These are phyloP conservation scores for Fusarium sp. DNA, from an alignment of 2,329 filamentous ascomycete genomes.

Conservation along the genomic window DNA sequence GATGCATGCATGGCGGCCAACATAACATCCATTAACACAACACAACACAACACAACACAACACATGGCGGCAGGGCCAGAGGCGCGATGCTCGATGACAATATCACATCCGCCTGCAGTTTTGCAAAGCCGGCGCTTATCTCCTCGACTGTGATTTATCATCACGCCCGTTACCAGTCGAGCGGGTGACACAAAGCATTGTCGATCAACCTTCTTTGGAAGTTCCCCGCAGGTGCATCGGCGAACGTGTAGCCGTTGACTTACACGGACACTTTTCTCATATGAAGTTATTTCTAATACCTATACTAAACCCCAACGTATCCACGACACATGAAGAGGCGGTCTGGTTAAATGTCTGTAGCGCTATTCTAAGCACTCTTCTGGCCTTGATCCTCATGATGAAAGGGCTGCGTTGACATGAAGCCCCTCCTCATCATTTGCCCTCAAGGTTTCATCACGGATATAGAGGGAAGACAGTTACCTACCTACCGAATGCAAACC, in stretches of 20 bases:
- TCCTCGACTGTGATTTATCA: constrained; percentile 1
- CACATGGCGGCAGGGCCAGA: neutral
- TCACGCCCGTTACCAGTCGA: constrained; percentile 16
- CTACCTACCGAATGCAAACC: neutral
- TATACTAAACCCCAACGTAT: constrained; percentile 3
- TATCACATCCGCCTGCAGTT: constrained; percentile 4
- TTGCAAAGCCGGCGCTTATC: constrained; percentile 25
- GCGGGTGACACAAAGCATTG: constrained; percentile 20
- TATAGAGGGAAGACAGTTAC: neutral
- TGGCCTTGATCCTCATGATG: neutral
- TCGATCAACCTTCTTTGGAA: constrained; percentile 20
- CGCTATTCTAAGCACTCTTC: constrained; percentile 35
- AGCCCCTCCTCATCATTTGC: constrained; percentile 3
- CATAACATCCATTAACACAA: too few species aligned
- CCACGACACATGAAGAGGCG: constrained; percentile 12
- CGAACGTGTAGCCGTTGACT: neutral
- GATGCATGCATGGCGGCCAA: too few species aligned
- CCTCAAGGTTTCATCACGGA: constrained; percentile 12
- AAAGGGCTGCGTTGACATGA: constrained; percentile 31
- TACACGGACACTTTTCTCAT: constrained; percentile 12
- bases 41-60: neutral
- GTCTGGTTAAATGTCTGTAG: constrained; percentile 18
- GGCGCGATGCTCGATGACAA: constrained; percentile 27
- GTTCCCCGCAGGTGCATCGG: too few species aligned
- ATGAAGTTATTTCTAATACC: constrained; percentile 2